Base-by-base conservation (phyloP, 2,329 filamentous ascomycete genomes). In the Venturia asperata region DNA sequence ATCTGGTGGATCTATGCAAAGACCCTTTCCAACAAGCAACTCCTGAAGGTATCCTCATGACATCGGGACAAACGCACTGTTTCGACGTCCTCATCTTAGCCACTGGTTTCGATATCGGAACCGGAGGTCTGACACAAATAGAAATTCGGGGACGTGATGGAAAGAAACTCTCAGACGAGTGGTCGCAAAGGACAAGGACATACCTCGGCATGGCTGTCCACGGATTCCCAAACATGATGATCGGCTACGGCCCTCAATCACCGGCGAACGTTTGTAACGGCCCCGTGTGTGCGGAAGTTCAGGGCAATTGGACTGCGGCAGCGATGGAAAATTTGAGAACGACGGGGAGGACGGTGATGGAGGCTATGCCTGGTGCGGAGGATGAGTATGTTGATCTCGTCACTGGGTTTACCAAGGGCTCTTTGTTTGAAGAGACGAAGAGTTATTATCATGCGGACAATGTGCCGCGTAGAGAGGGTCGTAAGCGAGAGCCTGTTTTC, bases 161-260 rank as follows among this genome's bases (percentile, higher is more conserved):
- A 0, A 66, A 72, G 5, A 73, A 78, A 10, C 71, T 85, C 42
- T 76, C 77, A 10, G 73, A 80, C 3, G 80, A 80, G 68, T 83
- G 81, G 71, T 72, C 72, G 27, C 72, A 76, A 0, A 82, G 80
- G 0, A 70, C 80, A 0, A 70, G 74, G 0, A 85, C 83, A 0
- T 74, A 86, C 0, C 83, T 86, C 70, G 84, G 83, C 15, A 71
- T 65, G 27, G 64, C 42, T 19, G 45, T 42, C 19, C 7, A 24
- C 27, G 58, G 27, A 2, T 65, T 62, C 19, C 56, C 56, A 34
- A 65, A 65, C 56, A 45, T 65, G 30, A 37, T 65, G 15, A 13
- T 65, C 30, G 24, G 21, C 11, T 62, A 39, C 56, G 47, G 37
- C 6, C 41, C 58, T n/a, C 64, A 65, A 58, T 61, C 55, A n/a